A percentile compares a stretch with the other conserved stretches of the same genome.
Evolutionary conservation across 805 yeast genomes (phyloP).

Genomic region (Alloascoidea hylecoeti): DNA sequence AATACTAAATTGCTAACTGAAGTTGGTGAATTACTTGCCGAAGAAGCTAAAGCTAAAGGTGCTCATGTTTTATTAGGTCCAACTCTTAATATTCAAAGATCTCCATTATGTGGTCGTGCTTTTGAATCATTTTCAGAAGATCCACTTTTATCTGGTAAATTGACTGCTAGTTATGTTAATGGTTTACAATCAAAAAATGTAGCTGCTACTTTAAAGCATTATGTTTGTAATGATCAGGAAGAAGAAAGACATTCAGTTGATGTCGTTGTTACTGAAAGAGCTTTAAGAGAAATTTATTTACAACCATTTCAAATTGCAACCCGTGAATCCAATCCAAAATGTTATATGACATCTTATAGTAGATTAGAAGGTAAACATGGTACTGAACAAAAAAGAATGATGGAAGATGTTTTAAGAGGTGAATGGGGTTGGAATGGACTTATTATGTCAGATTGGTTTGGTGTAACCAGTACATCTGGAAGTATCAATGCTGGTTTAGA

Average conservation of each 20-base stretch:
- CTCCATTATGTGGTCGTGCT: slow-evolving; percentile 48
- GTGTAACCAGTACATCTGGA: slow-evolving; percentile 32
- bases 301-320: slow-evolving; percentile 50
- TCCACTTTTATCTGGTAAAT: slow-evolving; percentile 32
- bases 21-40: slow-evolving; percentile 38
- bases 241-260: slow-evolving; percentile 34
- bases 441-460: slow-evolving; percentile 54
- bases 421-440: slow-evolving; percentile 48
- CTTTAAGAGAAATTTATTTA: slow-evolving; percentile 50
- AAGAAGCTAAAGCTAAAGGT: slow-evolving; percentile 38
- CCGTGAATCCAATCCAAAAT: slow-evolving; percentile 33
- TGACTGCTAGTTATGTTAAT: slow-evolving; percentile 31
- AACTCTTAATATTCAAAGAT: slow-evolving; percentile 36
- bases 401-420: slow-evolving; percentile 30
- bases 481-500: slow-evolving; percentile 42
- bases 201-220: slow-evolving; percentile 48
- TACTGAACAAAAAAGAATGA: slow-evolving; percentile 27
- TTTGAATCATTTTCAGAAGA: slow-evolving; percentile 53
- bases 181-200: slow-evolving; percentile 41
- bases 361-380: slow-evolving; percentile 48
- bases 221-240: slow-evolving; percentile 49
- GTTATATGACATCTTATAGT: slow-evolving; percentile 51
- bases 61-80: slow-evolving; percentile 37
- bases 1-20: slow-evolving; percentile 31
- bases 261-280: slow-evolving; percentile 39